Percentiles rank a stretch among this genome's conserved stretches.
phyloP scores from a whole-genome alignment of 164 flowering plant genomes.

The Tetracentron sinense region DNA sequence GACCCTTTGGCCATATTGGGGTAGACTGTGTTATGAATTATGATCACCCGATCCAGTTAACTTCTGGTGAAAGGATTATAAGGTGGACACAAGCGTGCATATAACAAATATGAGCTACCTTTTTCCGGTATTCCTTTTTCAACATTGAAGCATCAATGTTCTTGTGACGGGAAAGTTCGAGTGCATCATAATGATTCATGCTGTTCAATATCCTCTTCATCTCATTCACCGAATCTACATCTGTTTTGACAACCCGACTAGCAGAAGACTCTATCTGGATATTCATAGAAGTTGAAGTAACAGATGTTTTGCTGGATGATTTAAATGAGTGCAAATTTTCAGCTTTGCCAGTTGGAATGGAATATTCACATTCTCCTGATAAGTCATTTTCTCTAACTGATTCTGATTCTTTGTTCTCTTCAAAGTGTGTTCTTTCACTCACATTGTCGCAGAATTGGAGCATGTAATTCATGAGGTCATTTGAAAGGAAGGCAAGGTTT shows the following conservation, averaged over 20 bases:
- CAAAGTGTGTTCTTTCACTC: constrained; percentile 45
- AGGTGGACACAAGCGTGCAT: not conserved
- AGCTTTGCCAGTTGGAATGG: constrained; percentile 49
- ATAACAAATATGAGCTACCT: too few species aligned
- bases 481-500: constrained; percentile 80
- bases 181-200: constrained; percentile 78
- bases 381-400: constrained; percentile 56
- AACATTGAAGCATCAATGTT: constrained; percentile 49
- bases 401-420: constrained; percentile 59
- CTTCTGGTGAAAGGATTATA: too few species aligned
- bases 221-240: constrained; percentile 58
- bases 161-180: constrained; percentile 68
- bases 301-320: constrained; percentile 56
- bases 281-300: constrained; percentile 34
- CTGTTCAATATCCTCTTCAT: constrained; percentile 79
- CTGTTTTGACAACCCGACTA: constrained; percentile 45
- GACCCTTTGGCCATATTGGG: too few species aligned
- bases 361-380: constrained; percentile 51
- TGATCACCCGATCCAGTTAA: too few species aligned
- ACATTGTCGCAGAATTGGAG: constrained; percentile 74
- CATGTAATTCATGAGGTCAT: constrained; percentile 66
- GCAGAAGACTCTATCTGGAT: constrained; percentile 37
- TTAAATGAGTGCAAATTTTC: constrained; percentile 57
- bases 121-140: constrained; percentile 82
- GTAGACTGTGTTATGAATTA: too few species aligned